Conservation (phyloP, 192 early-diverging fungal species). For the Umbelopsis sp. region DNA sequence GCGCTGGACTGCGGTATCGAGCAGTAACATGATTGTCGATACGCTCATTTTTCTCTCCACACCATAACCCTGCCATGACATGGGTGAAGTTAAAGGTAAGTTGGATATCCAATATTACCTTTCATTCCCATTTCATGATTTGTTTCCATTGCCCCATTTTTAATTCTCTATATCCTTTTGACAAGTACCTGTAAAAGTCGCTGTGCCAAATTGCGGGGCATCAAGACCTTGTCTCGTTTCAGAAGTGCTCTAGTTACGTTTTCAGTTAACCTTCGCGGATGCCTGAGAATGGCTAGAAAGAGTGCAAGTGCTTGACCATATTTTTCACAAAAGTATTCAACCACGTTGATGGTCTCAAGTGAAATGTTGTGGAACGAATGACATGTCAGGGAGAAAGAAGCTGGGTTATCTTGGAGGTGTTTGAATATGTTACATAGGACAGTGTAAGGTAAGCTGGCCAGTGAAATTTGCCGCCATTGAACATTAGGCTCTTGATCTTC, state of each 20-base stretch:
- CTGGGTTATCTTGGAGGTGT: constrained; percentile 17
- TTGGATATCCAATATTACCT: background rate
- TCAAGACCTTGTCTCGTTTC: constrained; percentile 2
- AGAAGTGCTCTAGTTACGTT: constrained; percentile 10
- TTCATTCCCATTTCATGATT: background rate
- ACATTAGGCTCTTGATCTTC: background rate
- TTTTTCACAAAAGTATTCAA: constrained; percentile 23
- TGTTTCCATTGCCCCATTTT: background rate
- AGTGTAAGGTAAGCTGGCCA: background rate
- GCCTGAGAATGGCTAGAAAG: constrained; percentile 19
- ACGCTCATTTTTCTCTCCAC: constrained; percentile 21
- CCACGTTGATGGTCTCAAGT: constrained; percentile 8
- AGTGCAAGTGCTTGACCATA: constrained; percentile 20
- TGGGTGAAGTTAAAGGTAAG: background rate
- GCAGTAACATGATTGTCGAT: constrained; percentile 1
- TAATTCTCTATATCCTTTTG: background rate
- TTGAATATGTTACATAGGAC: constrained; percentile 19
- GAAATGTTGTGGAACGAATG: constrained; percentile 12
- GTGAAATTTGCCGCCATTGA: background rate
- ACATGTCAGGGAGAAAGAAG: constrained; percentile 11
- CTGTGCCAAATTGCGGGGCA: constrained; percentile 14
- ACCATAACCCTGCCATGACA: background rate
- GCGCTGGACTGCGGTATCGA: constrained; percentile 5
- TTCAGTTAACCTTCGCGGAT: constrained; percentile 13
- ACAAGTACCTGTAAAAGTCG: constrained; percentile 22